Percentiles rank a stretch among this genome's conserved stretches.
phyloP scores from a whole-genome alignment of 768 basidiomycete genomes.

The Russula olivacea region DNA sequence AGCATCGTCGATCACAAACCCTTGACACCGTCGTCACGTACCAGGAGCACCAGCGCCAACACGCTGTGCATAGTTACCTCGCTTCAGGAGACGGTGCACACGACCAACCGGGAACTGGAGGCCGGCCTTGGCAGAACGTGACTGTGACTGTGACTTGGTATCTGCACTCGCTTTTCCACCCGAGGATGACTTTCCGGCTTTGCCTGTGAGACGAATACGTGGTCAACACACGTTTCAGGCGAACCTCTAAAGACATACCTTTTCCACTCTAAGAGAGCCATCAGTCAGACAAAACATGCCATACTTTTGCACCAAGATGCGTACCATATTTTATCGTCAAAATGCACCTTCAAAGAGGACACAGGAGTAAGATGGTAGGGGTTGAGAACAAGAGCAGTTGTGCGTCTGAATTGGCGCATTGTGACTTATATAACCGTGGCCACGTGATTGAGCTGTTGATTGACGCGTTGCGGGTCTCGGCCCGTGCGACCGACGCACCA shows the following conservation, averaged over 20 bases:
- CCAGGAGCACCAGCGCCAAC: conserved; percentile 85
- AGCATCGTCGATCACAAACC: background rate
- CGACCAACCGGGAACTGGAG: conserved; percentile 88
- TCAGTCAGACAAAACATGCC: background rate
- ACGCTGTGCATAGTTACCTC: conserved; percentile 79
- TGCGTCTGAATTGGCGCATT: conserved; percentile 1
- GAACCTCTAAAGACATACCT: conserved; percentile 4
- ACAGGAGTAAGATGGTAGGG: conserved; percentile 10
- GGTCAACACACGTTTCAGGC: background rate
- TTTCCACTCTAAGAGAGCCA: conserved; percentile 18
- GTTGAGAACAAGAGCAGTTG: conserved; percentile 14
- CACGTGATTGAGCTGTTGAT: conserved; percentile 14
- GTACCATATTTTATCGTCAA: conserved; percentile 13
- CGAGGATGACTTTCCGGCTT: conserved; percentile 40
- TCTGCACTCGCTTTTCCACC: conserved; percentile 39
- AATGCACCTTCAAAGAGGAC: background rate
- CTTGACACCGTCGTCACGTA: conserved; percentile 31
- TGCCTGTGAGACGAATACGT: conserved; percentile 27
- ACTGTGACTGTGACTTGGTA: conserved; percentile 44
- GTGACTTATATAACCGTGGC: conserved; percentile 7
- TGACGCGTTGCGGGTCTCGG: background rate
- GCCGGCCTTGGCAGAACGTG: conserved; percentile 69
- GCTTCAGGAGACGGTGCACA: conserved; percentile 84
- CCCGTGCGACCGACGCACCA: background rate
- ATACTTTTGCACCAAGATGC: background rate